Base-by-base conservation (phyloP, 2,329 filamentous ascomycete species). In the Epichloe coenophiala region DNA sequence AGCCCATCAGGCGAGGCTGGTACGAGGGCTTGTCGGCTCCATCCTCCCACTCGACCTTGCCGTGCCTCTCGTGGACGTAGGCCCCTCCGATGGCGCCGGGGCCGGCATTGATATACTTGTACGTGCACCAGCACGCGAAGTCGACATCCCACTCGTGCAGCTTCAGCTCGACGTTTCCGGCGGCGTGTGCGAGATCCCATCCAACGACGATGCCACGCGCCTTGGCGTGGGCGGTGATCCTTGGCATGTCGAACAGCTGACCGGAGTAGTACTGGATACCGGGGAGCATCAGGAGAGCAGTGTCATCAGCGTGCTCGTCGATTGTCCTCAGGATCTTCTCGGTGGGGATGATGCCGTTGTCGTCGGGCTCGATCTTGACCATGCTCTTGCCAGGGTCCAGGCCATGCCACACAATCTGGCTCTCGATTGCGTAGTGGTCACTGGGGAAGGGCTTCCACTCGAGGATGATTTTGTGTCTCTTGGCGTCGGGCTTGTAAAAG, bases 181-280 rank as follows among this genome's bases (percentile, higher is more conserved):
- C 86, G 0, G 88, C 87, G 64, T 95, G 88, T 0, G 89, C 89
- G 27, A 93, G 80, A 63, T 95, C 89, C 88, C 88, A 95, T 27
- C 88, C 88, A 4, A 93, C 81, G 1, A 81, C 65, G 42, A 95
- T 80, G 47, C 82, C 85, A 55, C 79, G 78, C 1, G 72, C 73
- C 56, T 83, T 84, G 0, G 89, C 89, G 67, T 90, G 76, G 1
- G 75, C 75, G 1, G 89, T 95, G 64, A 95, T 95, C 43, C 70
- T 74, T 42, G 79, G 68, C 4, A 96, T 90, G 65, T 95, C 88
- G 58, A 95, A 86, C 51, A 86, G 79, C 64, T 96, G 90, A 50
- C 89, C 89, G 1, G 85, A 93, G 69, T 94, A 95, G 71, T 89
- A 96, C 63, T 96, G 89, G 41, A 96, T 84, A 9, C 87, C 90